These are phyloP conservation scores for Podaxis sp. DNA, from an alignment of 768 basidiomycete genomes.

Conservation along the genomic window DNA sequence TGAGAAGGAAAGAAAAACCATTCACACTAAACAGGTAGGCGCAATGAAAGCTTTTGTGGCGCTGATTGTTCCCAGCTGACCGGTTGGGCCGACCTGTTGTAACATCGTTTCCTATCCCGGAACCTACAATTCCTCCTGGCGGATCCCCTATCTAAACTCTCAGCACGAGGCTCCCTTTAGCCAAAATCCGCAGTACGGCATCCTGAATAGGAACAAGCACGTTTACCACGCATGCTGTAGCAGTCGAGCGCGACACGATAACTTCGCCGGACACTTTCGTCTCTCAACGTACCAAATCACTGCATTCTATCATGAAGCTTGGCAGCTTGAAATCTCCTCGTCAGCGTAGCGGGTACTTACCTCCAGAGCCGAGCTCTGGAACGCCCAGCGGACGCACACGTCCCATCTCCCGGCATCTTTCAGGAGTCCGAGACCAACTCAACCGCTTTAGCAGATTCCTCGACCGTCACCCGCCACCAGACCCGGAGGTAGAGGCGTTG, in stretches of 20 bases:
- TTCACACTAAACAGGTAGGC: no score
- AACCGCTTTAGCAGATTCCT: background rate
- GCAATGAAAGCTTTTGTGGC: no score
- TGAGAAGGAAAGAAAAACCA: no score
- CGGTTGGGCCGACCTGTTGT: no score
- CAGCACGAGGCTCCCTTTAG: background rate
- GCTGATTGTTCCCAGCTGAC: no score
- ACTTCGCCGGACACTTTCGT: background rate
- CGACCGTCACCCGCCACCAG: background rate
- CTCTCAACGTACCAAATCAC: background rate
- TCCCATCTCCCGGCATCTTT: background rate
- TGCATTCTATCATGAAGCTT: background rate
- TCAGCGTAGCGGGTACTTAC: constrained; percentile 10
- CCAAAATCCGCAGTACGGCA: background rate
- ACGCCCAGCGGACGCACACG: background rate
- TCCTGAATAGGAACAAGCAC: background rate
- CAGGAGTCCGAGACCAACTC: background rate
- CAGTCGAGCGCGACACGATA: background rate
- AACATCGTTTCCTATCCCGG: no score
- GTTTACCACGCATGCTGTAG: background rate
- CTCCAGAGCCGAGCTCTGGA: background rate
- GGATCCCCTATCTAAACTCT: background rate
- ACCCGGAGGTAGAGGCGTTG: background rate
- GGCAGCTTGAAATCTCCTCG: background rate
- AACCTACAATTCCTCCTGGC: background rate